These are phyloP conservation scores for Coemansia sp. DNA, from an alignment of 192 early-diverging fungal species.

Conservation along the genomic window DNA sequence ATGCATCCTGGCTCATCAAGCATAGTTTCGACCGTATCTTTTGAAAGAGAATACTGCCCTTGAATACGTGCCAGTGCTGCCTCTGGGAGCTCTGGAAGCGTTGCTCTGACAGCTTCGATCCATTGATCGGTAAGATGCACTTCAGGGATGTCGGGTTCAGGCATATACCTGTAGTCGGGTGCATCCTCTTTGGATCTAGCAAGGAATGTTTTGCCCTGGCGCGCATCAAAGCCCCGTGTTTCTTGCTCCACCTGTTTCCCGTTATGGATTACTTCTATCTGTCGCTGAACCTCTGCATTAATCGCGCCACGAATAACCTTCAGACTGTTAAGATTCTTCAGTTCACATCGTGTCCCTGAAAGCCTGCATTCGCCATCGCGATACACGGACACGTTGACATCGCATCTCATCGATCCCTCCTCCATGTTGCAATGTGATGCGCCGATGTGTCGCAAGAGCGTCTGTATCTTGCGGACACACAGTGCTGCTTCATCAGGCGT, in stretches of 20 bases:
- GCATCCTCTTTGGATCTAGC: slow-evolving; percentile 82
- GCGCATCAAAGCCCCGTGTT: slow-evolving; percentile 78
- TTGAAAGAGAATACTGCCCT: slow-evolving; percentile 60
- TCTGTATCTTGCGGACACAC: slow-evolving; percentile 77
- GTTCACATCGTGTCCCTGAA: slow-evolving; percentile 69
- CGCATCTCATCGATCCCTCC: slow-evolving; percentile 87
- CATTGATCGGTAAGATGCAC: slow-evolving; percentile 44
- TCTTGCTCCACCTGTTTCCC: slow-evolving; percentile 65
- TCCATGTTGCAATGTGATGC: slow-evolving; percentile 83
- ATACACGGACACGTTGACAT: slow-evolving; percentile 88
- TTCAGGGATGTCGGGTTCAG: slow-evolving; percentile 62
- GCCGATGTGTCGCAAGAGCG: slow-evolving; percentile 66
- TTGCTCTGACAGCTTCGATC: slow-evolving; percentile 42
- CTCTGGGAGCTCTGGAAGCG: slow-evolving; percentile 77
- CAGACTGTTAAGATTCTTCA: slow-evolving; percentile 81
- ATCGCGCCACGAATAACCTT: slow-evolving; percentile 68
- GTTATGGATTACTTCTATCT: slow-evolving; percentile 62
- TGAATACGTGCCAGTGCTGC: slow-evolving; percentile 58
- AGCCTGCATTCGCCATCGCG: slow-evolving; percentile 51
- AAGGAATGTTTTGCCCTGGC: slow-evolving; percentile 61
- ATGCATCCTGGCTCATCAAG: slow-evolving; percentile 74
- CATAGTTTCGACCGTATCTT: slow-evolving; percentile 62
- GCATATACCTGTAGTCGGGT: slow-evolving; percentile 88
- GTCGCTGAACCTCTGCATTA: slow-evolving; percentile 80
- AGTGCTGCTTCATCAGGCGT: slow-evolving; percentile 72